Conservation (phyloP, 2,329 filamentous ascomycete genomes). For the Exophiala bonariae region DNA sequence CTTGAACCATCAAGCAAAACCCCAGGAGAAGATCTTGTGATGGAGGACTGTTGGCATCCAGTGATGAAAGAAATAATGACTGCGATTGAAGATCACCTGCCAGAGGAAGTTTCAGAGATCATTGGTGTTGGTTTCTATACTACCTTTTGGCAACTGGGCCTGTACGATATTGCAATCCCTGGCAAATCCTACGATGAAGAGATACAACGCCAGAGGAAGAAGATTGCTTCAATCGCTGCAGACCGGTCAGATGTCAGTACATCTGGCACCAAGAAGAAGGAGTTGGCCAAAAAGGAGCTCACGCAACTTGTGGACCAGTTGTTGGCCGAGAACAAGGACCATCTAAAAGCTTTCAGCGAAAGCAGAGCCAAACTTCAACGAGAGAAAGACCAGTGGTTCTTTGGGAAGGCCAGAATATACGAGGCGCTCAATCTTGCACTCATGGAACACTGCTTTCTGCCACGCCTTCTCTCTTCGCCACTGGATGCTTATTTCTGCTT, state of each 20-base stretch:
- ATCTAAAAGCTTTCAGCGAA: conserved; percentile 66
- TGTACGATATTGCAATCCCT: conserved; percentile 77
- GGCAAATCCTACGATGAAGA: conserved; percentile 77
- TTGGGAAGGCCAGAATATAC: conserved; percentile 61
- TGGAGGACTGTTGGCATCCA: conserved; percentile 59
- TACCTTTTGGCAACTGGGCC: conserved; percentile 87
- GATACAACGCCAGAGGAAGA: conserved; percentile 66
- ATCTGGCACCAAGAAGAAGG: conserved; percentile 64
- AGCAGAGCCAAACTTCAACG: conserved; percentile 69
- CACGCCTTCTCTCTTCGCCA: conserved; percentile 78
- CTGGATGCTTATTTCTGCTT: conserved; percentile 88
- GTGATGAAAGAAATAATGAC: conserved; percentile 74
- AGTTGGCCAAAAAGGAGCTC: conserved; percentile 68
- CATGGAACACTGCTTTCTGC: conserved; percentile 89
- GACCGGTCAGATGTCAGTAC: conserved; percentile 73
- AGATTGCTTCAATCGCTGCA: conserved; percentile 65
- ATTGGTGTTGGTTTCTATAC: conserved; percentile 81
- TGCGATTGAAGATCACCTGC: conserved; percentile 62
- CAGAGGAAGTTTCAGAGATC: conserved; percentile 64
- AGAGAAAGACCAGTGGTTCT: conserved; percentile 79
- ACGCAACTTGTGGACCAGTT: conserved; percentile 69
- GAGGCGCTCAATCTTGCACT: conserved; percentile 72
- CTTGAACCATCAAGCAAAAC: conserved; percentile 22
- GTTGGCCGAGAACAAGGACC: conserved; percentile 70
- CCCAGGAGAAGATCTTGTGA: conserved; percentile 36